phyloP scores from a whole-genome alignment of 202 grass and related monocot species.

The Setaria italica region DNA sequence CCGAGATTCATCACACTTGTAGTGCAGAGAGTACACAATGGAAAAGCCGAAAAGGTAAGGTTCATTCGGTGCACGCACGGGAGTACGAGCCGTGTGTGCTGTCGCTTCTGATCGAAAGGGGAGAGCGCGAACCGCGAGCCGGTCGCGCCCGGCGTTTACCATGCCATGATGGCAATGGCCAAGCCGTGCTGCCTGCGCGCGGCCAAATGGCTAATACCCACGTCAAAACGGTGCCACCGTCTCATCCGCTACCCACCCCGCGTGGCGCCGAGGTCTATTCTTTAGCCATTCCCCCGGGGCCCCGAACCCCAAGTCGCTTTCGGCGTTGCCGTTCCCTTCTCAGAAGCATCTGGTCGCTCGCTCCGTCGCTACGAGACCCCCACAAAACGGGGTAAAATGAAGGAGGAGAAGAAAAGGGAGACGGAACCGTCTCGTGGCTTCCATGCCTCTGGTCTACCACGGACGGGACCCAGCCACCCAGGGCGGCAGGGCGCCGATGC shows the following conservation, averaged over 20 bases:
- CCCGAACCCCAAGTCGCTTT: not conserved
- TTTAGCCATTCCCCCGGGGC: too few species aligned
- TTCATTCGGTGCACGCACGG: not conserved
- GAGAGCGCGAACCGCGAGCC: too few species aligned
- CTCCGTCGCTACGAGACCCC: not conserved
- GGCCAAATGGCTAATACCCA: not conserved
- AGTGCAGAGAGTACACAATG: too few species aligned
- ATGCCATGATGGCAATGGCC: not conserved
- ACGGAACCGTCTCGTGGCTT: slow-evolving; percentile 26
- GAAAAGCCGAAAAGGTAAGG: too few species aligned
- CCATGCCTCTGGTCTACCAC: not conserved
- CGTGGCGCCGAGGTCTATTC: not conserved
- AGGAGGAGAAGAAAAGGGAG: not conserved
- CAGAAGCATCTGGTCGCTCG: slow-evolving; percentile 38
- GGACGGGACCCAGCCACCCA: not conserved
- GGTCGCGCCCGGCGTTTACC: too few species aligned
- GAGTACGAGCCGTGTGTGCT: too few species aligned
- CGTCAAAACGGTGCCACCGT: not conserved
- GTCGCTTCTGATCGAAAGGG: not conserved
- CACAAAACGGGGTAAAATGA: not conserved
- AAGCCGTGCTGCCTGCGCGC: not conserved
- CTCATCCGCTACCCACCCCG: not conserved
- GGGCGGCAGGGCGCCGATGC: not conserved
- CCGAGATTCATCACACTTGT: too few species aligned
- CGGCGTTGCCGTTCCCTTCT: not conserved